phyloP scores from a whole-genome alignment of 805 yeast species.

The Myxozyma sirexii region DNA sequence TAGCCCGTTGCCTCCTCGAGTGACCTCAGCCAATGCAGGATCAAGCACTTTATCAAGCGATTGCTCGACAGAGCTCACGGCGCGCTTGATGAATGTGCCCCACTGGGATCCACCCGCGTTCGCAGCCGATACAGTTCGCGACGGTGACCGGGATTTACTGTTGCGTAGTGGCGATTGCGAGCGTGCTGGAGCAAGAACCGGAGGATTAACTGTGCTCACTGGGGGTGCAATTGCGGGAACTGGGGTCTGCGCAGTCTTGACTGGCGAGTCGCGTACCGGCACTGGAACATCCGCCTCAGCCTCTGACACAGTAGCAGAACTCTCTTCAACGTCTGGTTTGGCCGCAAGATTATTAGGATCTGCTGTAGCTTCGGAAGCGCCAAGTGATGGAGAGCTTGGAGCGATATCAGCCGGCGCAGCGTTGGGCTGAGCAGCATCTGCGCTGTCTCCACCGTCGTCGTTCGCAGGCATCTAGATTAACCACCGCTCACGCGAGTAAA shows the following conservation, averaged over 20 bases:
- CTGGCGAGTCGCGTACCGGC: neutral
- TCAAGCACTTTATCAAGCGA: conserved; percentile 46
- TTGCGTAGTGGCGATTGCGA: neutral
- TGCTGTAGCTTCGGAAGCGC: neutral
- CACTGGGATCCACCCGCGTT: conserved; percentile 25
- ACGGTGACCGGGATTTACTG: neutral
- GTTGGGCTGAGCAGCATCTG: neutral
- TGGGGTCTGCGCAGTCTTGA: neutral
- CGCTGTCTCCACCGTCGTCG: neutral
- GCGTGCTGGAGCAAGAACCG: neutral
- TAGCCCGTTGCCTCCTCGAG: neutral
- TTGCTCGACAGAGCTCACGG: conserved; percentile 49
- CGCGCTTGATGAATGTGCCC: conserved; percentile 44
- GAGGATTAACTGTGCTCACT: neutral
- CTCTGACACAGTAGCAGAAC: neutral
- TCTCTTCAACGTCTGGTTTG: too few species aligned
- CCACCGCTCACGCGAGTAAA: neutral
- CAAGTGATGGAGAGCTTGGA: neutral
- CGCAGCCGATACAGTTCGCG: neutral
- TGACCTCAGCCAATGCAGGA: conserved; percentile 15
- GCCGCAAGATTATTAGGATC: too few species aligned
- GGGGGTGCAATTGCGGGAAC: neutral
- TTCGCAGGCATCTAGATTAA: neutral
- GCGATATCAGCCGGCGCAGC: neutral
- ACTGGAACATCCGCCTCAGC: neutral